Evolutionary conservation across 306 rosid species (phyloP), one percentile per base, ranked within the genome.

Genomic region (Trifolium pratense): DNA sequence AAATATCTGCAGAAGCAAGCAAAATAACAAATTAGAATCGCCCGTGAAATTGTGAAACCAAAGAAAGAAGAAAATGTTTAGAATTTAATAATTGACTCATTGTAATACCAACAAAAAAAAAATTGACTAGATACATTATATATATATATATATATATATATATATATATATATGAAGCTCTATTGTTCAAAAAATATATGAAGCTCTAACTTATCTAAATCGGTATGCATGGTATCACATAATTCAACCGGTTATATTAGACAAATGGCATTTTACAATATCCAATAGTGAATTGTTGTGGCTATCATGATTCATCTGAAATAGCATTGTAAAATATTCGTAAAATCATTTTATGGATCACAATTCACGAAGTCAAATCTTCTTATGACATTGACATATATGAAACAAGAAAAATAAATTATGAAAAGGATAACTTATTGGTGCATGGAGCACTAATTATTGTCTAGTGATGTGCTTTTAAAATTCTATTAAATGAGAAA

Each of bases 1-100:
- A 90, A 86, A 62, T 87, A 92, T 71, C 98, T 92, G 85, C 56
- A 53, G 45, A 84, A 53, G 42, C 75, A 86, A 68, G 49, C 78
- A 70, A 81, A 82, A 46, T 32, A 73, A 37, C 68, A 68, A 42
- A 51, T 64, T 65, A 73, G 45, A 69, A 43, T 18, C 60, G 59
- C 48, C 55, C 55, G 74, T 55, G 48, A 73, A 76, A 58, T 21
- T 10, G 53, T 63, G 82, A 43, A 65, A 66, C 68, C 23, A 21
- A 16, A 70, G 9, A 25, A 26, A 49, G 25, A 31, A 64, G 1
- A 43, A 18, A 49, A 40, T 9, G 18, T 60, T 78, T 14, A 14
- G 53, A 76, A 48, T 34, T 68, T 36, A 62, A 58, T 52, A 55
- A 64, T 14, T 36, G 45, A 34, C 49, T 56, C 63, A 31, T 18